These are phyloP conservation scores for Gillenia trifoliata DNA, from an alignment of 306 rosid species.

Conservation along the genomic window DNA sequence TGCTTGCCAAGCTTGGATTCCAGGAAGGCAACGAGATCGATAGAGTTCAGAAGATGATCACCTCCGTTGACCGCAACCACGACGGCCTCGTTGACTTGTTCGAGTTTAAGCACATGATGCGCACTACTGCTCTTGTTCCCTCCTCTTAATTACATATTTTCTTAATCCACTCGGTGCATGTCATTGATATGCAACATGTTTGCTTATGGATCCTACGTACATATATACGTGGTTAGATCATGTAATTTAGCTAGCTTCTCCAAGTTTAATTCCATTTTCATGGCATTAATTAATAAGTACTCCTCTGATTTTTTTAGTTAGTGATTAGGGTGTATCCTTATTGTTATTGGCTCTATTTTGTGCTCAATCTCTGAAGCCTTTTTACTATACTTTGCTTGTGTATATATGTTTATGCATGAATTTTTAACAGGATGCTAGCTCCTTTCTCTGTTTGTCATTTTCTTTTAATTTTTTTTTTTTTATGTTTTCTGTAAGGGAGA, in stretches of 20 bases:
- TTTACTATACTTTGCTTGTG: background rate
- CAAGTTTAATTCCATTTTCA: background rate
- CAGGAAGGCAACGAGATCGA: conserved; percentile 58
- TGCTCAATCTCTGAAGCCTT: background rate
- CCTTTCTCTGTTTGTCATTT: no score
- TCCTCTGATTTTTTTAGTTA: background rate
- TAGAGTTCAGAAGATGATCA: conserved; percentile 61
- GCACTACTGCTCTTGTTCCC: conserved; percentile 26
- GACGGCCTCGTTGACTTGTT: conserved; percentile 81
- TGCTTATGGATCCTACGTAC: background rate
- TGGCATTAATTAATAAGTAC: background rate
- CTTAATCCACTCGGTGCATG: background rate
- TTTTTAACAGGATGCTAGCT: background rate
- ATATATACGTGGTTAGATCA: background rate
- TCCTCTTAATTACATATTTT: background rate
- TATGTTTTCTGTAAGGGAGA: no score
- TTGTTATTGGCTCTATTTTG: background rate
- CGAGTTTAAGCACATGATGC: conserved; percentile 92
- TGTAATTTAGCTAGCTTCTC: background rate
- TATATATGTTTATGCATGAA: background rate
- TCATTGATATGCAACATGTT: no score
- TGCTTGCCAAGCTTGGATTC: conserved; percentile 63
- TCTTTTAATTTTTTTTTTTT: background rate
- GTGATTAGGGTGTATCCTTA: background rate
- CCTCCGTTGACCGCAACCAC: conserved; percentile 58